Evolutionary conservation across 169 alveolate species (phyloP), one percentile per base, ranked within the genome.

Genomic region (Eimeria brunetti): DNA sequence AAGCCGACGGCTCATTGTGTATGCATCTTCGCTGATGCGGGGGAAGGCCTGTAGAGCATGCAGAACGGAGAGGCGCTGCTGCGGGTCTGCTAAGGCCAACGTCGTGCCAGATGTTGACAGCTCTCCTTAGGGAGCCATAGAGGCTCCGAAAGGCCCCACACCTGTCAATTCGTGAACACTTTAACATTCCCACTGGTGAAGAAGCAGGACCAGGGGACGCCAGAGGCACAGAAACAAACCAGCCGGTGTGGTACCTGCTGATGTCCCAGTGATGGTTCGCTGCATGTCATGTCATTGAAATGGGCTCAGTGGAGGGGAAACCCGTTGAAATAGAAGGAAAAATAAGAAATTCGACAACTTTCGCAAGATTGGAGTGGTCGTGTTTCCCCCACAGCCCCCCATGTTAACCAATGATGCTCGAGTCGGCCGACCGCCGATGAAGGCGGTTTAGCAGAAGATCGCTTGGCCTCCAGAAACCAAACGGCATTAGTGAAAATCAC

Each of bases 241-340:
- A 16, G 80, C 80, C 80, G 51, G n/a, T 69, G n/a, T 69, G 51
- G 11, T 33, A 27, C 51, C 80, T n/a, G 80, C 80, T 33, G 51
- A 36, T 14, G 51, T 16, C 36, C 80, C 14, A 14, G 80, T 30
- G 67, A 44, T 49, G 24, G 69, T 27, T 49, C 67, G 44, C 88
- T 49, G 88, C 88, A 78, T 78, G 88, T 46, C 44, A 5, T 11
- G 88, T 41, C 67, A 49, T 44, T 78, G 80, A 33, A 69, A 36
- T 1, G 2, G n/a, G 51, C 46, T 14, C 80, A 30, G 41, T 69
- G 80, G 7, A 33, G 80, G n/a, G 27, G 14, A 7, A 2, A 46
- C 4, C 44, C 9, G 60, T 78, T 27, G 69, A 46, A 16, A 78
- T 2, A 18, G 67, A 27, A 78, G 58, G 38, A 49, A 44, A 46